Evolutionary conservation across 495 filamentous ascomycete genomes (phyloP).

Genomic region (Penicillium cataractarum): DNA sequence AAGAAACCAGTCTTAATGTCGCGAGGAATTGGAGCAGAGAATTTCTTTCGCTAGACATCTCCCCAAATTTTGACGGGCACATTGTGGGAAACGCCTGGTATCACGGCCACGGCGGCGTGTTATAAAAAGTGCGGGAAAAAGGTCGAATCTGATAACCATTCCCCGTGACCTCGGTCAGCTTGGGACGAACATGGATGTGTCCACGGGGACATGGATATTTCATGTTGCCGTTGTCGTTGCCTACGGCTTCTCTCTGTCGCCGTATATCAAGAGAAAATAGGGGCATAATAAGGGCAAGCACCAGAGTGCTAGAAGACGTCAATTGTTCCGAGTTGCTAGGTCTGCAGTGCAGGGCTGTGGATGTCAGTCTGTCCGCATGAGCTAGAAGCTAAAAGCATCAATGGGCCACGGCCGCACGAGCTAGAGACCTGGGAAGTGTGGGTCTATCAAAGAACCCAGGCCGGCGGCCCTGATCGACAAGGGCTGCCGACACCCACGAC

Average conservation of each 20-base stretch:
- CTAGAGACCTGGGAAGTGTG: not conserved
- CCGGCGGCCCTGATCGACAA: not conserved
- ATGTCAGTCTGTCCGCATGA: not conserved
- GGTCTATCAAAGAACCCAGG: not conserved
- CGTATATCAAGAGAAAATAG: not conserved
- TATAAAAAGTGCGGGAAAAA: not conserved
- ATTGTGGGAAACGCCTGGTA: no score
- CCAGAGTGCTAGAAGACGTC: no score
- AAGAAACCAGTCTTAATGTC: not conserved
- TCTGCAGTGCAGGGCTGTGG: not conserved
- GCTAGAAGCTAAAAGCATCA: not conserved
- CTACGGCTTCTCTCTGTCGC: no score
- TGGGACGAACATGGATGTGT: no score
- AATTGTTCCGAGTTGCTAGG: no score
- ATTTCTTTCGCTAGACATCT: no score
- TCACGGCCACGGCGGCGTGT: not conserved
- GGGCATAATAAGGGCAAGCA: no score
- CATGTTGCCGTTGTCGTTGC: no score
- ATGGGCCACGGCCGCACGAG: not conserved
- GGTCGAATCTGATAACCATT: slow-evolving; percentile 13
- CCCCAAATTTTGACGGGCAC: no score
- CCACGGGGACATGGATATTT: no score
- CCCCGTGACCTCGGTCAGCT: not conserved
- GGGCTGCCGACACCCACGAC: not conserved
- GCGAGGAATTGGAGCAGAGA: not conserved